These are phyloP conservation scores for Cyclotella choctawhatcheeana DNA, from an alignment of 108 stramenopile genomes.

Conservation along the genomic window DNA sequence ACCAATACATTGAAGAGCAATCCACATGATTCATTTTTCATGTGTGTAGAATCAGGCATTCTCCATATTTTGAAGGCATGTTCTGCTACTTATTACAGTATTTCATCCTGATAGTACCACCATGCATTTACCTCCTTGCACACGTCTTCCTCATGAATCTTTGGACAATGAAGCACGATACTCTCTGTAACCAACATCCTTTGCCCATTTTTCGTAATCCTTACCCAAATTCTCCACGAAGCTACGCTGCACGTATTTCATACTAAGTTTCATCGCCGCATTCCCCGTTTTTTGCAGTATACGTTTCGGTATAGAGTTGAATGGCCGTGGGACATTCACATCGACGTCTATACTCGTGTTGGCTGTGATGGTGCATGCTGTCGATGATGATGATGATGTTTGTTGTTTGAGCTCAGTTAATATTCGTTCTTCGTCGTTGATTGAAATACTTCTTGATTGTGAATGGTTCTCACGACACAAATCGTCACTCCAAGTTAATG, in stretches of 20 bases:
- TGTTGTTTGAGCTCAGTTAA: background rate
- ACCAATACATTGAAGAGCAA: too few relatives aligned
- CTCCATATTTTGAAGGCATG: too few relatives aligned
- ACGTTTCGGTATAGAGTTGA: conserved; percentile 42
- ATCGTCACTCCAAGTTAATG: conserved; percentile 43
- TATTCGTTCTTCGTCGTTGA: background rate
- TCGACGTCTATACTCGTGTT: conserved; percentile 45
- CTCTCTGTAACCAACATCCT: conserved; percentile 34
- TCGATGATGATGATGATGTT: background rate
- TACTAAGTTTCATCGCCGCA: conserved; percentile 43
- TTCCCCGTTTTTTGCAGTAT: conserved; percentile 38
- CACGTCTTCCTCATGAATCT: too few relatives aligned
- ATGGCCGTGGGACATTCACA: conserved; percentile 49
- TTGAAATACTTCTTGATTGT: background rate
- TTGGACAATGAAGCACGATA: conserved; percentile 39
- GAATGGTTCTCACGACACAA: background rate
- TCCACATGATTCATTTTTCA: too few relatives aligned
- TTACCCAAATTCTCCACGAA: conserved; percentile 42
- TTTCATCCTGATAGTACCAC: too few relatives aligned
- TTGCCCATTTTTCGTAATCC: conserved; percentile 49
- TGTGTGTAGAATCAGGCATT: too few relatives aligned
- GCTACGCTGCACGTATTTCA: conserved; percentile 38
- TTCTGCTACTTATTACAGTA: too few relatives aligned
- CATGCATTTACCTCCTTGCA: too few relatives aligned
- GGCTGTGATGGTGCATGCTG: conserved; percentile 20